Conservation (phyloP, 495 filamentous ascomycete species). For the Lepidopterella palustris region DNA sequence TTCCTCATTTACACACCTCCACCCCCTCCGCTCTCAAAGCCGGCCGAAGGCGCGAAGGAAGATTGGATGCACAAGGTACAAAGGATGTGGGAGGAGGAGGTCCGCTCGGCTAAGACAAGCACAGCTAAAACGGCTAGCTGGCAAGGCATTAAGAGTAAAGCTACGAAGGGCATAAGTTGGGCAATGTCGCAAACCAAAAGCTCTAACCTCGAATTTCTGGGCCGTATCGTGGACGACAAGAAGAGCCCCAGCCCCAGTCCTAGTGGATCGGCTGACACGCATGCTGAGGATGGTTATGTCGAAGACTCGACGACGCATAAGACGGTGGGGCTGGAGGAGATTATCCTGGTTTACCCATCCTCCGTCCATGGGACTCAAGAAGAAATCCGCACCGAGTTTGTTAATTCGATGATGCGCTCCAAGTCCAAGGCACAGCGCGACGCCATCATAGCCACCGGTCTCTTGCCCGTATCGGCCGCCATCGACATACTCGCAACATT, state of each 20-base stretch:
- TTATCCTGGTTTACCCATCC: slow-evolving; percentile 34
- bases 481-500: slow-evolving; percentile 33
- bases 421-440: slow-evolving; percentile 36
- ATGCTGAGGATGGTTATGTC: slow-evolving; percentile 23
- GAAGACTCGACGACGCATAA: slow-evolving; percentile 28
- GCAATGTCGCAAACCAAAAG: slow-evolving; percentile 32
- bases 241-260: no score
- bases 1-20: slow-evolving; percentile 38
- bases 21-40: slow-evolving; percentile 29
- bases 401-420: slow-evolving; percentile 35
- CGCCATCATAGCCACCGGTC: slow-evolving; percentile 34
- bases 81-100: slow-evolving; percentile 39
- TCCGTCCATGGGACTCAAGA: slow-evolving; percentile 23
- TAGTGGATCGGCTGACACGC: slow-evolving; percentile 6
- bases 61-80: slow-evolving; percentile 34
- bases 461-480: slow-evolving; percentile 32
- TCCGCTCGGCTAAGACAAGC: slow-evolving; percentile 34
- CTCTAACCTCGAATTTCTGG: slow-evolving; percentile 36
- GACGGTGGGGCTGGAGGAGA: slow-evolving; percentile 35
- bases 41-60: slow-evolving; percentile 35
- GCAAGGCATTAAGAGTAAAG: slow-evolving; percentile 37
- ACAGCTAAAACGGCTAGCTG: slow-evolving; percentile 33
- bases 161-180: slow-evolving; percentile 33
- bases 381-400: slow-evolving; percentile 33
- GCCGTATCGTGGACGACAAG: slow-evolving; percentile 25